Conservation (phyloP, 805 yeast genomes). For the Saccharomycopsis lassenensis region DNA sequence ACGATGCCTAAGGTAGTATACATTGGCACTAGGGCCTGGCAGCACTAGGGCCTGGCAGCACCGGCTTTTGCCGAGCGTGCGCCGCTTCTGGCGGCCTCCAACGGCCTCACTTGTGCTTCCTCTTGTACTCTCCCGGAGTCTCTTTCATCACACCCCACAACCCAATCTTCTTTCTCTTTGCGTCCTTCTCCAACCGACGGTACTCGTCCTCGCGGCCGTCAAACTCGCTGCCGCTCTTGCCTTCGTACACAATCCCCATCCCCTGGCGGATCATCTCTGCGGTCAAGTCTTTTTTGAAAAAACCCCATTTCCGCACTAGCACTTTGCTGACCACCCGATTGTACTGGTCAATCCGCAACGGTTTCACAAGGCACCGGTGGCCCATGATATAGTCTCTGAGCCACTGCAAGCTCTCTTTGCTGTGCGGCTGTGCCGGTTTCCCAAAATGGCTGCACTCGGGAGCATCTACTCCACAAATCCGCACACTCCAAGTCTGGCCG, state of each 20-base stretch:
- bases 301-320: conserved; percentile 36
- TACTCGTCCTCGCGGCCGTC: conserved; percentile 64
- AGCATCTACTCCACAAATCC: conserved; percentile 92
- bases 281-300: conserved; percentile 66
- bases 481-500: conserved; percentile 62
- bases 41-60: too few species aligned
- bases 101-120: conserved; percentile 25
- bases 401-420: conserved; percentile 81
- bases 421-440: conserved; percentile 77
- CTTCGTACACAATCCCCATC: conserved; percentile 80
- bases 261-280: conserved; percentile 80
- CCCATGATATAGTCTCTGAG: conserved; percentile 55
- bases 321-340: conserved; percentile 79
- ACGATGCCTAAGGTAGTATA: too few species aligned
- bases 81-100: too few species aligned
- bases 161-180: conserved; percentile 49
- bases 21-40: too few species aligned
- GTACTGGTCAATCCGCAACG: conserved; percentile 79
- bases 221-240: conserved; percentile 70
- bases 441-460: conserved; percentile 96
- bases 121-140: conserved; percentile 78
- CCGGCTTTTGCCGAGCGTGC: too few species aligned
- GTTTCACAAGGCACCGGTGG: conserved; percentile 59
- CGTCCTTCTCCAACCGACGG: conserved; percentile 44
- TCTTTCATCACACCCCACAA: conserved; percentile 53